A percentile compares a stretch with the other conserved stretches of the same genome.
These are phyloP conservation scores for Ascochyta clinopodiicola DNA, from an alignment of 2,329 filamentous ascomycete genomes.

Conservation along the genomic window DNA sequence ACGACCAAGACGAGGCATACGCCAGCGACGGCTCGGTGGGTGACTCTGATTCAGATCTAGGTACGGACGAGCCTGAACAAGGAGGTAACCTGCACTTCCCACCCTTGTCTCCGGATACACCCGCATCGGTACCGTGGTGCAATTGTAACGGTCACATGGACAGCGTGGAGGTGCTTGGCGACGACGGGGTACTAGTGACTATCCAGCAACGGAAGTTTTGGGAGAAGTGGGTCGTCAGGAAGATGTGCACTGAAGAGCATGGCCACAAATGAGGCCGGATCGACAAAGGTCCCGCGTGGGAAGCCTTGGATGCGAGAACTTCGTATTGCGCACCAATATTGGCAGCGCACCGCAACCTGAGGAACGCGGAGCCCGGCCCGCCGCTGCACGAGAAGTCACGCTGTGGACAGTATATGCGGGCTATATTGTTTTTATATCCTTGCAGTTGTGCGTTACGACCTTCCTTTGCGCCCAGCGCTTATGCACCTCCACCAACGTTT, in stretches of 20 bases:
- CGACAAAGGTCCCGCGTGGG: neutral
- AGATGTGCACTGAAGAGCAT: constrained; percentile 53
- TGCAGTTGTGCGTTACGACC: constrained; percentile 14
- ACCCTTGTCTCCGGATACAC: constrained; percentile 53
- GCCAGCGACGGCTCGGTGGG: constrained; percentile 43
- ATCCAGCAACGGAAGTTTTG: constrained; percentile 60
- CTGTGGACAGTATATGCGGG: constrained; percentile 19
- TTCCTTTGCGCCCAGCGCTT: constrained; percentile 25
- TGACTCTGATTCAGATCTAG: constrained; percentile 43
- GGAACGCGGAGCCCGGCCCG: constrained; percentile 6
- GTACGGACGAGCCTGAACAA: constrained; percentile 47
- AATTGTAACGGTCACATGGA: constrained; percentile 53
- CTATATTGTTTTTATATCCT: constrained; percentile 24
- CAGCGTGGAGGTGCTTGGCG: constrained; percentile 54
- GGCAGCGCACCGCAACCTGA: neutral
- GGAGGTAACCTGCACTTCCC: constrained; percentile 55
- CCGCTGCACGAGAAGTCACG: constrained; percentile 21
- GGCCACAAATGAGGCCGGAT: constrained; percentile 41
- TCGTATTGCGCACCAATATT: neutral
- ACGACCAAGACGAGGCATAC: constrained; percentile 41
- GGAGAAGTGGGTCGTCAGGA: constrained; percentile 62
- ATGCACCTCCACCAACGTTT: constrained; percentile 26
- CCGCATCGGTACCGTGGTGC: constrained; percentile 56
- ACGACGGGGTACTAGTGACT: constrained; percentile 57
- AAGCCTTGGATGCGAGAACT: neutral